These are phyloP conservation scores for Nectriaceae sp. DNA, from an alignment of 2,329 filamentous ascomycete genomes.

Conservation along the genomic window DNA sequence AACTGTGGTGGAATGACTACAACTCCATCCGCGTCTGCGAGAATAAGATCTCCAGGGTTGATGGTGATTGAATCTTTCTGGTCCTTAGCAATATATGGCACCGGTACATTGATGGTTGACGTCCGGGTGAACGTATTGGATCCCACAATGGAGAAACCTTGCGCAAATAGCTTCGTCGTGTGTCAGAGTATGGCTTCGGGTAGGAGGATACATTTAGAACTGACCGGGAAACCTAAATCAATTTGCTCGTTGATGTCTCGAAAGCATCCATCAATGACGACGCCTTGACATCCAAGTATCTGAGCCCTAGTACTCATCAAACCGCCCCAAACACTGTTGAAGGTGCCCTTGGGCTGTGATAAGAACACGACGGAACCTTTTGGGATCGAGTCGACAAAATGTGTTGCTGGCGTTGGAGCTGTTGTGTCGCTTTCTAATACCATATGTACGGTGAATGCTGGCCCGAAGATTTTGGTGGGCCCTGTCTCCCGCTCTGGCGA, in stretches of 20 bases:
- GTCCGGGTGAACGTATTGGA: slow-evolving; percentile 33
- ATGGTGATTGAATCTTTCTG: slow-evolving; percentile 31
- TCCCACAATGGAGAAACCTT: slow-evolving; percentile 28
- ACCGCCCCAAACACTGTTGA: slow-evolving; percentile 31
- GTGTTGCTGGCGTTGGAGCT: slow-evolving; percentile 26
- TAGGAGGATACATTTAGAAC: neutral
- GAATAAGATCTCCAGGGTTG: slow-evolving; percentile 30
- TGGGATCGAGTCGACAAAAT: slow-evolving; percentile 32
- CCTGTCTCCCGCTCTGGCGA: slow-evolving; percentile 16
- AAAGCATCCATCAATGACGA: slow-evolving; percentile 30
- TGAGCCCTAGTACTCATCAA: slow-evolving; percentile 33
- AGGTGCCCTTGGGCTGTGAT: slow-evolving; percentile 28
- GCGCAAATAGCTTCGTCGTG: slow-evolving; percentile 29
- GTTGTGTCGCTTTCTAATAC: slow-evolving; percentile 25
- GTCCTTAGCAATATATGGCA: too few species aligned
- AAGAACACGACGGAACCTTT: slow-evolving; percentile 29
- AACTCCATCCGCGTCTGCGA: slow-evolving; percentile 32
- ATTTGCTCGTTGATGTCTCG: slow-evolving; percentile 32
- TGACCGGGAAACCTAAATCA: slow-evolving; percentile 18
- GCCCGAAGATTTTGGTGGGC: slow-evolving; percentile 22
- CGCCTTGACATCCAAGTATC: slow-evolving; percentile 26
- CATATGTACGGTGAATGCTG: slow-evolving; percentile 33
- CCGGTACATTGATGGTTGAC: slow-evolving; percentile 28
- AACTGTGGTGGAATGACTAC: slow-evolving; percentile 26
- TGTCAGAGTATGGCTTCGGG: neutral